Conservation (phyloP, 768 basidiomycete species). For the Psilocybe subaeruginosa region DNA sequence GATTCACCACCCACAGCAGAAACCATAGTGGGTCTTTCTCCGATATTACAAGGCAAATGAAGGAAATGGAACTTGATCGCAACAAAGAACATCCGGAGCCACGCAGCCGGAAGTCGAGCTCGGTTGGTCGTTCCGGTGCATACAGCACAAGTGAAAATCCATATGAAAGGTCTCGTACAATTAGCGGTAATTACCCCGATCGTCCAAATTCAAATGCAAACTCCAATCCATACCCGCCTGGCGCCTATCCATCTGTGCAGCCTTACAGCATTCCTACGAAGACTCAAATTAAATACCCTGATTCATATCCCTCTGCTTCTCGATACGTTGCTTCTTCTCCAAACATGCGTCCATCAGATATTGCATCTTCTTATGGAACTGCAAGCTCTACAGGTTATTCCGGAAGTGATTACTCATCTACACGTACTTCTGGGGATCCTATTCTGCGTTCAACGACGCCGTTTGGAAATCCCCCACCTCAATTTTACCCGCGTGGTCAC, state of each 20-base stretch:
- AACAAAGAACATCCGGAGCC: constrained; percentile 32
- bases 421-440: constrained; percentile 39
- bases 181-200: constrained; percentile 41
- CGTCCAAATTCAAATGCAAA: constrained; percentile 33
- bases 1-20: constrained; percentile 26
- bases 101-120: constrained; percentile 36
- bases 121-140: constrained; percentile 42
- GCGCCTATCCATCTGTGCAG: constrained; percentile 30
- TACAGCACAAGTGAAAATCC: constrained; percentile 46
- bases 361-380: constrained; percentile 35
- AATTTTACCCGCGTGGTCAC: constrained; percentile 61
- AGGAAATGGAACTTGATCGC: constrained; percentile 42
- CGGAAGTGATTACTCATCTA: constrained; percentile 36
- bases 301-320: constrained; percentile 11
- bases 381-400: constrained; percentile 33
- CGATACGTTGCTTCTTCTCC: constrained; percentile 45
- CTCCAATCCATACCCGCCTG: constrained; percentile 26
- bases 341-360: constrained; percentile 49
- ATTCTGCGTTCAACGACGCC: constrained; percentile 42
- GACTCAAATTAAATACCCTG: constrained; percentile 10
- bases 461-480: constrained; percentile 30
- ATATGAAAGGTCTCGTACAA: constrained; percentile 36
- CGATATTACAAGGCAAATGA: constrained; percentile 45
- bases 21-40: constrained; percentile 35
- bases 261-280: constrained; percentile 28